Base-by-base conservation (phyloP, 1,139 yeast species). In the Blastobotrys raffinosifermentans region DNA sequence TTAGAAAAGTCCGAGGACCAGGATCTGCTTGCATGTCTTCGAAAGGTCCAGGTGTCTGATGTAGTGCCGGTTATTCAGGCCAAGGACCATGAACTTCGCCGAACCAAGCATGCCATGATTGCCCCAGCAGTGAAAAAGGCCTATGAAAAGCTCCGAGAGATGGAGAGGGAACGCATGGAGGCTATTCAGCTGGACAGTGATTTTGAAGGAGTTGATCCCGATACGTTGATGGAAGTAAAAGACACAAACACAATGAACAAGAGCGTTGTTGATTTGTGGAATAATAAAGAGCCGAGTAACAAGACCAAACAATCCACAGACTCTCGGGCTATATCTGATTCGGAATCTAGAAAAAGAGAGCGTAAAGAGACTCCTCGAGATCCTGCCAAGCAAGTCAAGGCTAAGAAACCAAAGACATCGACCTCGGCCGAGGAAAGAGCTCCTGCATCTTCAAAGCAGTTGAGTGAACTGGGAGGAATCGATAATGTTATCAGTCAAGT, bases 401-500 rank as follows among this genome's bases (percentile, higher is more conserved):
- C 46, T 42, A 10, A 19, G 29, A 11, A 26, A 11, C 1, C 27
- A 6, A 8, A 8, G 15, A n/a, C 27, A 25, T 25, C 27, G 7
- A 8, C 27, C 6, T 25, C 27, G 7, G 27, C 35, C 31, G 44
- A 41, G 26, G 56, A 52, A 20, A 41, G 51, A 23, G 46, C 49
- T 21, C 53, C 61, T 2, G 38, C 50, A 13, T 44, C 55, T 8
- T 60, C 76, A 0, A 51, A 67, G 17, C 73, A 78, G 4, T 64
- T 91, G 20, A 69, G 84, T 4, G 77, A 86, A 29, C 65, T 91
- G 15, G 99, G 99, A 26, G 98, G 99, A 1, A 76, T 93, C 60
- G 94, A 83, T 45, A 77, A 73, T 39, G 79, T 89, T 15, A 77
- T 91, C 19, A 74, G 85, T 3, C 94, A 89, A 57, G 69, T 91